Evolutionary conservation across 495 filamentous ascomycete genomes (phyloP).

Genomic region (Recurvomyces mirabilis): DNA sequence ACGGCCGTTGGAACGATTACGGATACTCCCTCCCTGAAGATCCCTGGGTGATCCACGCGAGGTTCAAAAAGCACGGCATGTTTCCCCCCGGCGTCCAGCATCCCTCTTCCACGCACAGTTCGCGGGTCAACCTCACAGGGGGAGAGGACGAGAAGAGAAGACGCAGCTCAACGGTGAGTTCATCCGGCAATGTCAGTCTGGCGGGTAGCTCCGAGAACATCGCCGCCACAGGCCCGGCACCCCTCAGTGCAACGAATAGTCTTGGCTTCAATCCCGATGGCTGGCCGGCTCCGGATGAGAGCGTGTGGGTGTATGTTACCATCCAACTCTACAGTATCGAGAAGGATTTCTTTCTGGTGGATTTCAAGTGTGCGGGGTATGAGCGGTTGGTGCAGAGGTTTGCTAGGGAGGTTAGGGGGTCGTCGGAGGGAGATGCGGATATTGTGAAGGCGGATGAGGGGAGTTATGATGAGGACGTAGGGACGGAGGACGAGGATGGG

Average conservation of each 20-base stretch:
- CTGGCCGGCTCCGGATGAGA: conserved; percentile 30
- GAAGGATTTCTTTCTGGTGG: conserved; percentile 83
- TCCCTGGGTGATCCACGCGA: conserved; percentile 88
- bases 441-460: conserved; percentile 14
- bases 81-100: conserved; percentile 41
- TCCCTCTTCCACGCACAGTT: conserved; percentile 45
- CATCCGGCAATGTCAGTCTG: no score
- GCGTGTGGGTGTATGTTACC: conserved; percentile 75
- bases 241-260: not conserved
- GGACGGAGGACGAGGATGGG: conserved; percentile 22
- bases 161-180: conserved; percentile 33
- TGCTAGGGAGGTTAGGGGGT: conserved; percentile 23
- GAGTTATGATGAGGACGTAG: conserved; percentile 22
- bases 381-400: conserved; percentile 53
- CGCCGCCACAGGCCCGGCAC: conserved; percentile 7
- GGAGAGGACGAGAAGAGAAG: conserved; percentile 22
- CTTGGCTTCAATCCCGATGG: not conserved
- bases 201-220: conserved; percentile 31
- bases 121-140: conserved; percentile 41
- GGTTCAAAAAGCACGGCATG: conserved; percentile 70
- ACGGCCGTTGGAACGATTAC: conserved; percentile 29
- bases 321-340: conserved; percentile 97
- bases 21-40: conserved; percentile 78
- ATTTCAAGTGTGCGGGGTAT: conserved; percentile 98
- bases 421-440: not conserved